Evolutionary conservation across 2,329 filamentous ascomycete species (phyloP), one percentile per base, ranked within the genome.

Genomic region (Cyclaneusma minus): DNA sequence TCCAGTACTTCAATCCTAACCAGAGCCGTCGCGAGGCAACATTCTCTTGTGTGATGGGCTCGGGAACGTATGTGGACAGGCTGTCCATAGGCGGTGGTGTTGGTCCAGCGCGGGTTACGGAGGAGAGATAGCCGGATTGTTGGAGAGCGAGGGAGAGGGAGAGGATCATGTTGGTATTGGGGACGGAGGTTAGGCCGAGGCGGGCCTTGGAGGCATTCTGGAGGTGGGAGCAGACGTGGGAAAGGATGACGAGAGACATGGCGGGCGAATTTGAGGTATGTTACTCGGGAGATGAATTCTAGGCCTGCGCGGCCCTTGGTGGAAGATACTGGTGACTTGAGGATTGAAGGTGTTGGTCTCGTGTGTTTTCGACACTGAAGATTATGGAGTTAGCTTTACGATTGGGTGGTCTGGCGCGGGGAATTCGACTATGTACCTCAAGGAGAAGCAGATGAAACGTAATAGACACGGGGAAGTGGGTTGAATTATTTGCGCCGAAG

Each of bases 1-100:
- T 68, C 63, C 68, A 78, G 53, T 81, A 81, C 51, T 81, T 82
- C 45, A 82, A 44, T 1, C 74, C 75, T 10, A 82, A 52, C 76
- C 76, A 82, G 39, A 82, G 51, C 30, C 76, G 54, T 36, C 73
- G 53, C 25, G 59, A 60, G 2, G 71, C 60, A 15, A 77, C 58
- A 42, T 81, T 81, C 31, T 52, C 51, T 34, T 60, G 56, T 27
- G 64, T 69, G 18, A 68, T 53, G 2, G 59, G 60, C 39, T 68
- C 59, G 4, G 52, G 48, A 3, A 58, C 54, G 29, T 54, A 50
- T 7, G 56, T 56, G 8, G 60, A 52, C 11, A 65, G 48, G 3
- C 48, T 37, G 36, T 66, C 58, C 12, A 56, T 42, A 2, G 56
- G 55, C 2, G 67, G 67, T 15, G 72, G 71, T 26, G 55, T 55